A percentile compares a stretch with the other conserved stretches of the same genome.
These are phyloP conservation scores for Allium cepa DNA, from an alignment of 106 monocot genomes.

Conservation along the genomic window DNA sequence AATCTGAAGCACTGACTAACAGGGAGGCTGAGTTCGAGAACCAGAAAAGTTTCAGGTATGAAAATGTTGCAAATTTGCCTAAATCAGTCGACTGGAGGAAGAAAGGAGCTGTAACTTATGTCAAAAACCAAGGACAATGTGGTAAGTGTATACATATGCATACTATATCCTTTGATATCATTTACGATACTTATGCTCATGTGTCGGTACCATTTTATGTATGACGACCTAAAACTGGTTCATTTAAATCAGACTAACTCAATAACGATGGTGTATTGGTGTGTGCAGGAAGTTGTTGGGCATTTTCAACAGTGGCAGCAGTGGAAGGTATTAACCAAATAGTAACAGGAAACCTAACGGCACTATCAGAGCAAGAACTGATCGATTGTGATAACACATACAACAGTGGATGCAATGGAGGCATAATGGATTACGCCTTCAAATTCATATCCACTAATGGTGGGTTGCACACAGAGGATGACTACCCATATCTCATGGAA, in stretches of 20 bases:
- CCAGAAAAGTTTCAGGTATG: conserved; percentile 18
- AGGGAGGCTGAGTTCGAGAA: neutral
- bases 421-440: conserved; percentile 57
- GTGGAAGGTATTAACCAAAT: conserved; percentile 50
- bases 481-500: conserved; percentile 52
- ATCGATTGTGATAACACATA: conserved; percentile 38
- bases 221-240: too few relatives aligned
- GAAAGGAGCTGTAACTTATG: conserved; percentile 40
- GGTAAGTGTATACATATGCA: conserved; percentile 9
- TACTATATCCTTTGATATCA: too few relatives aligned
- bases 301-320: conserved; percentile 44
- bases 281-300: conserved; percentile 52
- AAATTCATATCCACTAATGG: conserved; percentile 23
- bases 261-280: neutral
- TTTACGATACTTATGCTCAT: too few relatives aligned
- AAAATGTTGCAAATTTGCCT: conserved; percentile 19
- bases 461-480: conserved; percentile 36
- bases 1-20: neutral
- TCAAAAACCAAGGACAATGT: conserved; percentile 52
- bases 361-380: conserved; percentile 53
- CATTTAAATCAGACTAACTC: too few relatives aligned
- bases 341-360: conserved; percentile 35
- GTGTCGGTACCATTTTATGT: too few relatives aligned
- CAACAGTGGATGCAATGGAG: conserved; percentile 50
- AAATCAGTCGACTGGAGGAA: conserved; percentile 49